These are phyloP conservation scores for Sporothrix globosa DNA, from an alignment of 2,329 filamentous ascomycete species.

Conservation along the genomic window DNA sequence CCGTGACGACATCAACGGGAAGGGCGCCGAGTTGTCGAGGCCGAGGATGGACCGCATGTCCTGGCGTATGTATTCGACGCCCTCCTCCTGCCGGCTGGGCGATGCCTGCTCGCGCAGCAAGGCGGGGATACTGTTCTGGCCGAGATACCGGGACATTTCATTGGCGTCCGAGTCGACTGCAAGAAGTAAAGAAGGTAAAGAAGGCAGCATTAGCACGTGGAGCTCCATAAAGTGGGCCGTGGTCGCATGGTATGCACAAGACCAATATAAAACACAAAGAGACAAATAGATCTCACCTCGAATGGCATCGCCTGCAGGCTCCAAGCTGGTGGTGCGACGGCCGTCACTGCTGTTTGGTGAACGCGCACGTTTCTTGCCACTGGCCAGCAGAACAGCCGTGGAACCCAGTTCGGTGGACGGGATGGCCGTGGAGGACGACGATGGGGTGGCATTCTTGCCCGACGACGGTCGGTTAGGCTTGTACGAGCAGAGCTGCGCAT, in stretches of 20 bases:
- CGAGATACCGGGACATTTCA: constrained; percentile 63
- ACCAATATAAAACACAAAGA: constrained; percentile 24
- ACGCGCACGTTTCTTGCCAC: constrained; percentile 49
- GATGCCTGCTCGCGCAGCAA: constrained; percentile 64
- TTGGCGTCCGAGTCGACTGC: constrained; percentile 58
- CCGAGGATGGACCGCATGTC: constrained; percentile 69
- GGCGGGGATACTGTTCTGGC: constrained; percentile 70
- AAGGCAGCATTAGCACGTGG: background rate
- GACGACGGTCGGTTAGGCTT: constrained; percentile 60
- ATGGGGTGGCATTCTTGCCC: constrained; percentile 43
- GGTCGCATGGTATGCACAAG: background rate
- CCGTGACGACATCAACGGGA: constrained; percentile 66
- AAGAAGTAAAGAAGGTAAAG: background rate
- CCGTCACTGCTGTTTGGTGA: constrained; percentile 49
- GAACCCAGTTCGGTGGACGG: constrained; percentile 14
- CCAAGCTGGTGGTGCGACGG: constrained; percentile 37
- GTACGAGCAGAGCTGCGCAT: constrained; percentile 67
- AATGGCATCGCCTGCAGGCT: constrained; percentile 33
- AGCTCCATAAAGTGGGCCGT: background rate
- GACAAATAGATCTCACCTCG: constrained; percentile 28
- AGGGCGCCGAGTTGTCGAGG: constrained; percentile 67
- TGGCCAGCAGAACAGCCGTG: constrained; percentile 33
- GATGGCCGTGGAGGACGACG: constrained; percentile 34
- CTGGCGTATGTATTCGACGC: constrained; percentile 59
- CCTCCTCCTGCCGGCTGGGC: constrained; percentile 55